These are phyloP conservation scores for Pseudocercospora cruenta DNA, from an alignment of 2,329 filamentous ascomycete species.

Conservation along the genomic window DNA sequence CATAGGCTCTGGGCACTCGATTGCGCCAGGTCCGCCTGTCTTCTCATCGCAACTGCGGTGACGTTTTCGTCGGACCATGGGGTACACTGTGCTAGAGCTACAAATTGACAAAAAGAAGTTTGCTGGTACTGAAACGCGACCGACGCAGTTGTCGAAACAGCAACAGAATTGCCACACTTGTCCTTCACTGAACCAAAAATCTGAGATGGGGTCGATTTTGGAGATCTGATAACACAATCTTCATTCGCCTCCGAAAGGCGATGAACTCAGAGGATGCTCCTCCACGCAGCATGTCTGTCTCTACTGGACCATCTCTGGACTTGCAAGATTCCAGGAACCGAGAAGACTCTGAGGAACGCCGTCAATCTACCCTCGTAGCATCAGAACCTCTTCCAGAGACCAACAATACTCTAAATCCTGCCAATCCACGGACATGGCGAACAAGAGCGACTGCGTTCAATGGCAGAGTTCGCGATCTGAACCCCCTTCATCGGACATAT, in stretches of 20 bases:
- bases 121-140: not conserved
- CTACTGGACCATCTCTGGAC: not conserved
- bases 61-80: not conserved
- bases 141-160: not conserved
- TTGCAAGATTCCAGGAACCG: not conserved
- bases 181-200: not conserved
- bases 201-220: not conserved
- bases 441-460: conserved; percentile 11
- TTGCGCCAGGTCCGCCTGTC: not conserved
- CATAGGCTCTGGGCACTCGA: not conserved
- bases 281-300: not conserved
- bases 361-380: not conserved
- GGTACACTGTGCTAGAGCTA: not conserved
- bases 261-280: not conserved
- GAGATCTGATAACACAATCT: not conserved
- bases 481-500: conserved; percentile 54
- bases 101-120: not conserved
- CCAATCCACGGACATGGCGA: conserved; percentile 10
- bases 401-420: conserved; percentile 6
- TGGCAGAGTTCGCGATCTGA: conserved; percentile 33
- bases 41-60: not conserved
- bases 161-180: not conserved
- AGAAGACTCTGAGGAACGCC: not conserved
- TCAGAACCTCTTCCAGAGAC: conserved; percentile 9
- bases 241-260: not conserved